phyloP scores from a whole-genome alignment of 192 early-diverging fungal species.

The Coemansia sp. region DNA sequence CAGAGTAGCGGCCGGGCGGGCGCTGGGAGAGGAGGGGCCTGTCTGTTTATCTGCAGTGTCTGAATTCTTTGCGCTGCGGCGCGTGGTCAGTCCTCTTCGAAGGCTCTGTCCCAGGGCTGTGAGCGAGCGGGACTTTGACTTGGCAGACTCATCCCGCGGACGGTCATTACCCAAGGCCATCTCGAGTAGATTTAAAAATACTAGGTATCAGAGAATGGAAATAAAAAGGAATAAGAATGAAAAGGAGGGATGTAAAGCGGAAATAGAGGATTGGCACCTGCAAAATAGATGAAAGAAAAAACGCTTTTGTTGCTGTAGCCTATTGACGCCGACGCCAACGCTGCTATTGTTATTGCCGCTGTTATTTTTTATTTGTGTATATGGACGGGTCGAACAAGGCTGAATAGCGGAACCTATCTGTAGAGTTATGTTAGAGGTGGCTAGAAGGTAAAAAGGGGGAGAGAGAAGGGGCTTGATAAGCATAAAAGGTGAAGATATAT shows the following conservation, averaged over 20 bases:
- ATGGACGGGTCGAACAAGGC: not conserved
- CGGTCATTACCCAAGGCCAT: conserved; percentile 49
- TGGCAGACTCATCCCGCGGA: conserved; percentile 48
- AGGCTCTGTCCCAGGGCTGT: conserved; percentile 45
- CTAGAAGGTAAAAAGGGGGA: not conserved
- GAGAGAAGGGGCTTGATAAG: too few relatives aligned
- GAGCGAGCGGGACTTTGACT: conserved; percentile 41
- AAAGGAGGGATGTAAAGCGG: not conserved
- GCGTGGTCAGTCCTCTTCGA: conserved; percentile 47
- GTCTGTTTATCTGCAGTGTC: conserved; percentile 4
- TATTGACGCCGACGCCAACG: too few relatives aligned
- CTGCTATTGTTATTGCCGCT: not conserved
- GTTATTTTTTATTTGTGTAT: not conserved
- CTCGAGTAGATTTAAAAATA: conserved; percentile 5
- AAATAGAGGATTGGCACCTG: not conserved
- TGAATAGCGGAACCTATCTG: not conserved
- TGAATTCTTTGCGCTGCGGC: conserved; percentile 11
- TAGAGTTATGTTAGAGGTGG: not conserved
- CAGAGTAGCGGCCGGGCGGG: not conserved
- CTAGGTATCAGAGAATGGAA: not conserved
- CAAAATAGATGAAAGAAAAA: not conserved
- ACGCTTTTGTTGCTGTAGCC: not conserved
- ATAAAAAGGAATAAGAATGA: not conserved
- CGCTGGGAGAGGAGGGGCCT: not conserved
- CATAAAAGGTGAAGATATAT: too few relatives aligned